Evolutionary conservation across 2,329 filamentous ascomycete species (phyloP), one percentile per base, ranked within the genome.

Genomic region (Ophiostoma himal-ulmi): DNA sequence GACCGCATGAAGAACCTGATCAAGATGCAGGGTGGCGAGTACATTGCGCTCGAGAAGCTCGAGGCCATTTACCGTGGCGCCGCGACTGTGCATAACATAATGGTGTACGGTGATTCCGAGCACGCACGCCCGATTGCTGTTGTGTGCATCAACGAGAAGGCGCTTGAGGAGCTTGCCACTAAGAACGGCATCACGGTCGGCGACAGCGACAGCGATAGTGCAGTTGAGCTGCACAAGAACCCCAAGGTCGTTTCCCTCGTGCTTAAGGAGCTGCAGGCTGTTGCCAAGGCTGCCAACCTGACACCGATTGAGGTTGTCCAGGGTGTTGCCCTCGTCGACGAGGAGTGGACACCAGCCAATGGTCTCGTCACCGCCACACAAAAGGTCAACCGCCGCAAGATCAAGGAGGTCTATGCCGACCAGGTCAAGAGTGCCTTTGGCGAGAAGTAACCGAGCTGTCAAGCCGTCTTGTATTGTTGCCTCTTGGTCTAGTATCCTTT

Each of bases 1-100:
- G 94, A 98, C 80, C 92, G 94, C 75, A 94, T 97, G 88, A 98
- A 98, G 89, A 98, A 98, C 81, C 84, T 98, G 70, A 92, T 98
- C 80, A 98, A 98, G 88, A 94, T 95, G 73, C 87, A 92, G 74
- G 93, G 94, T 72, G 94, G 94, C 75, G 94, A 98, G 84, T 98
- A 98, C 81, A 96, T 98, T 79, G 95, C 94, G 30, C 86, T 99
- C 4, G 94, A 98, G 83, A 97, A 94, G 83, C 88, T 98, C 72
- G 94, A 98, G 82, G 91, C 94, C 3, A 85, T 96, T 70, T 98
- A 97, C 82, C 90, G 94, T 73, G 89, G 92, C 65, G 87, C 86
- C 11, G 85, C 88, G n/a, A 86, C 91, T 11, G 92, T 97, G 26
- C 86, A 87, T 72, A 96, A 96, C 81, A 88, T 97, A 78, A 95